Conservation (phyloP, 1,284 basidiomycete genomes). For the Gastroboletus turbinatus region DNA sequence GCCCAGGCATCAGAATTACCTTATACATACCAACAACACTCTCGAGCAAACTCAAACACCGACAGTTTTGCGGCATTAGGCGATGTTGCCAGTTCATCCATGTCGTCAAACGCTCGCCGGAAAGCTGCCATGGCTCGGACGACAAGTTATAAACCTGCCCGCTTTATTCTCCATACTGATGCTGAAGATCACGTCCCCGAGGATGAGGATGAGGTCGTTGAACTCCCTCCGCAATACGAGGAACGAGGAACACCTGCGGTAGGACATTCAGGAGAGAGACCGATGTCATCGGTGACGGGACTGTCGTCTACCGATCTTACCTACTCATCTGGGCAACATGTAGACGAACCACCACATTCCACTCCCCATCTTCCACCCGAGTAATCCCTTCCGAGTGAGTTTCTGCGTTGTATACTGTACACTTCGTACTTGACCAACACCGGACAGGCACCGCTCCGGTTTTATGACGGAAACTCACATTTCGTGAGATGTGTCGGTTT, state of each 20-base stretch:
- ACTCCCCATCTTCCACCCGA: constrained; percentile 6
- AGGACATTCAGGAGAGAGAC: constrained; percentile 5
- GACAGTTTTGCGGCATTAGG: constrained; percentile 21
- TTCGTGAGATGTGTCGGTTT: not conserved
- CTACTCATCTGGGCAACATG: constrained; percentile 14
- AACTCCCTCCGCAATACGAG: constrained; percentile 74
- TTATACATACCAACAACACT: constrained; percentile 25
- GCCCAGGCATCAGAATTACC: constrained; percentile 18
- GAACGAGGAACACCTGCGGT: constrained; percentile 42
- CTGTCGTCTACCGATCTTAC: constrained; percentile 10
- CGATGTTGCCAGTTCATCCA: constrained; percentile 26
- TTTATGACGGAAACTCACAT: not conserved
- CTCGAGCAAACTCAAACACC: constrained; percentile 22
- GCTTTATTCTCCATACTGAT: constrained; percentile 72
- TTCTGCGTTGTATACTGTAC: constrained; percentile 1
- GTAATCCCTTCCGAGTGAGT: not conserved
- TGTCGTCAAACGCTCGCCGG: constrained; percentile 43
- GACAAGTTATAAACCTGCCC: constrained; percentile 41
- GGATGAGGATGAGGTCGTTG: constrained; percentile 59
- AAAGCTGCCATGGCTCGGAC: constrained; percentile 54
- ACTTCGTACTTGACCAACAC: not conserved
- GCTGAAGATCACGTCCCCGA: constrained; percentile 51
- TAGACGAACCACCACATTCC: not conserved
- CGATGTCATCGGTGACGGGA: constrained; percentile 12
- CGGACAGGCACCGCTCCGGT: not conserved